Base-by-base conservation (phyloP, 129 eudicot species). In the Cynara cardunculus region DNA sequence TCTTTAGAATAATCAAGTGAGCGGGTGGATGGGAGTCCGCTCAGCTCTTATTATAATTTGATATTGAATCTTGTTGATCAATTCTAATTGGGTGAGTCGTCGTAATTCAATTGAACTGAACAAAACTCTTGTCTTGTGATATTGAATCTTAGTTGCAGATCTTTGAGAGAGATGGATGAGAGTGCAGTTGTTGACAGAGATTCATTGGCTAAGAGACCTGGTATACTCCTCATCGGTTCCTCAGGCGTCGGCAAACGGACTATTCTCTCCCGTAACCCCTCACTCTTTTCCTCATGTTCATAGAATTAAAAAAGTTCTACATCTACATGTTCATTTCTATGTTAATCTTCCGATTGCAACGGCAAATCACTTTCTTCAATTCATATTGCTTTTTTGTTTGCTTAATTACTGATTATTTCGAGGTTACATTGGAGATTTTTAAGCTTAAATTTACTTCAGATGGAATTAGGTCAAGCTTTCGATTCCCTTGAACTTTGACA, bases 211-310 rank as follows among this genome's bases (percentile, higher is more conserved):
- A 88, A 89, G 78, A 86, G 94, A 74, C 97, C 97, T 14, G 97
- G 94, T 12, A 78, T 90, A 44, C 76, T 94, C 80, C 70, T 94
- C 32, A 53, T 94, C 80, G 98, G 98, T 62, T 85, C 96, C 81
- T 88, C 97, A 66, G 88, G 87, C 87, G 98, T 94, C 64, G 97
- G 97, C 64, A 94, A 93, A 81, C 96, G 98, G 31, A 84, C 95
- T 72, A 85, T 94, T 77, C 88, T 94, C 69, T 88, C 98, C 19
- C 89, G 98, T 94, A 88, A 74, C 79, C 69, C 44, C 72, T 44
- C 14, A 24, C 74, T 56, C 66, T 74, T 30, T 27, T 24, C 28
- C 73, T 75, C 39, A 2, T 1, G 32, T 39, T 69, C 44, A 3
- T 32, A 34, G 12, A 2, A 18, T 84, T 73, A 2, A 28, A 24